Percentiles rank a stretch among this genome's conserved stretches.
These are phyloP conservation scores for grape (Vitis vinifera) DNA, from an alignment of 164 flowering plant species.

Conservation along the genomic window DNA sequence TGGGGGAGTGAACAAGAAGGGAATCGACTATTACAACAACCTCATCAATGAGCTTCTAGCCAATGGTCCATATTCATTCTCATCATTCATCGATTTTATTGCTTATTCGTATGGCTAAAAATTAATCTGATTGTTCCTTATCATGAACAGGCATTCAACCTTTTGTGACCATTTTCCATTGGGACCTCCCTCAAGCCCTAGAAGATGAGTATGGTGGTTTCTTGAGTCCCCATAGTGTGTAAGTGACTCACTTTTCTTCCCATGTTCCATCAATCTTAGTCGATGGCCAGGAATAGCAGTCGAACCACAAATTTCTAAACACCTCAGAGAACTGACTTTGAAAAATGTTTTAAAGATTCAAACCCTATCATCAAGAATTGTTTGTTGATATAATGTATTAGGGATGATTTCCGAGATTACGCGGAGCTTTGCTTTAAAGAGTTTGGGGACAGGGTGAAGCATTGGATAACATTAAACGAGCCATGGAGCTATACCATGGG, in stretches of 20 bases:
- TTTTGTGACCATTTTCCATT: slow-evolving; percentile 14
- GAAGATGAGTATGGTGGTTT: slow-evolving; percentile 20
- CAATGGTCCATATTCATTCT: slow-evolving; percentile 10
- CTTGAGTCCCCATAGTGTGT: slow-evolving; percentile 12
- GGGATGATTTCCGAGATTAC: neutral
- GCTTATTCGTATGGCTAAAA: too few species aligned
- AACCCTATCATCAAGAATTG: neutral
- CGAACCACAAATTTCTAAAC: too few species aligned
- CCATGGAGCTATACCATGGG: neutral
- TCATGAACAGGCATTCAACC: slow-evolving; percentile 11
- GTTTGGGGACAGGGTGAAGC: slow-evolving; percentile 7
- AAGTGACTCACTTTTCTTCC: slow-evolving; percentile 3
- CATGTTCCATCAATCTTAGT: too few species aligned
- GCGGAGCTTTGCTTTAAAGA: slow-evolving; percentile 1
- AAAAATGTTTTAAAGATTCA: too few species aligned
- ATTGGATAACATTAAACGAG: slow-evolving; percentile 8
- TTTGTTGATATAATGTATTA: neutral
- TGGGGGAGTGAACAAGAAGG: slow-evolving; percentile 20
- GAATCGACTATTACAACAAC: slow-evolving; percentile 23
- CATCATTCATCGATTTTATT: neutral
- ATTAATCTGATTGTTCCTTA: too few species aligned
- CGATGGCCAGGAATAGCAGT: too few species aligned
- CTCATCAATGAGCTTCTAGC: slow-evolving; percentile 23
- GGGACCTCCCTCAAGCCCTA: slow-evolving; percentile 16
- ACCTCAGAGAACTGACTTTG: too few species aligned